phyloP scores from a whole-genome alignment of 345 rosid species.

The Sonneratia alba region DNA sequence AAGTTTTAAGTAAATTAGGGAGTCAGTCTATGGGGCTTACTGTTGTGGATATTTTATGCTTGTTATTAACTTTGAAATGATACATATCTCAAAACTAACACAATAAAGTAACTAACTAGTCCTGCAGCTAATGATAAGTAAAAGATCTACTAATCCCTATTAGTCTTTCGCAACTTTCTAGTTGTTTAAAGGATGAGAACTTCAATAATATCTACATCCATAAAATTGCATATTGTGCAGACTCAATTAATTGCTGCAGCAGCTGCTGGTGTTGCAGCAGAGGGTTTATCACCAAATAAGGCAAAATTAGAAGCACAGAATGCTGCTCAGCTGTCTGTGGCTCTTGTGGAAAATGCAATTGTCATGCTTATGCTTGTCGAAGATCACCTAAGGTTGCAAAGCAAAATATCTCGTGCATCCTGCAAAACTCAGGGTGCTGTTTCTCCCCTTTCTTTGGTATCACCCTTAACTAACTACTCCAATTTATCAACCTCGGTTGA shows the following conservation, averaged over 20 bases:
- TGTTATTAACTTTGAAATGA: neutral
- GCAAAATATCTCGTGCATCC: constrained; percentile 67
- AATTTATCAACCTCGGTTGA: constrained; percentile 30
- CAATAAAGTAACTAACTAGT: neutral
- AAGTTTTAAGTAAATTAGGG: neutral
- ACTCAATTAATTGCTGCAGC: constrained; percentile 99
- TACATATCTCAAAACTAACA: neutral
- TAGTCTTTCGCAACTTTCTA: neutral
- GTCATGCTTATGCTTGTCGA: constrained; percentile 98
- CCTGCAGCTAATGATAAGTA: neutral
- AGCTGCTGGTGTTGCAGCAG: constrained; percentile 99
- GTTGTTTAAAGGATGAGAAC: neutral
- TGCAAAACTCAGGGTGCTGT: constrained; percentile 42
- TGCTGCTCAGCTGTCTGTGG: constrained; percentile 99
- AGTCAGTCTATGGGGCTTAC: neutral
- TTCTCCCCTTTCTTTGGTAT: constrained; percentile 68
- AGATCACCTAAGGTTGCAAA: constrained; percentile 94
- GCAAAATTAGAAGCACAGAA: constrained; percentile 84
- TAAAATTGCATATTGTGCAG: constrained; percentile 34
- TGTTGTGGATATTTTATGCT: neutral
- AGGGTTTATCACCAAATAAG: constrained; percentile 75
- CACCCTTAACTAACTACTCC: constrained; percentile 41
- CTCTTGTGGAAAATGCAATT: constrained; percentile 95
- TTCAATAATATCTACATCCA: neutral
- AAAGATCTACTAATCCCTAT: neutral